A percentile compares a stretch with the other conserved stretches of the same genome.
These are phyloP conservation scores for Penicillium egyptiacum DNA, from an alignment of 495 filamentous ascomycete genomes.

Conservation along the genomic window DNA sequence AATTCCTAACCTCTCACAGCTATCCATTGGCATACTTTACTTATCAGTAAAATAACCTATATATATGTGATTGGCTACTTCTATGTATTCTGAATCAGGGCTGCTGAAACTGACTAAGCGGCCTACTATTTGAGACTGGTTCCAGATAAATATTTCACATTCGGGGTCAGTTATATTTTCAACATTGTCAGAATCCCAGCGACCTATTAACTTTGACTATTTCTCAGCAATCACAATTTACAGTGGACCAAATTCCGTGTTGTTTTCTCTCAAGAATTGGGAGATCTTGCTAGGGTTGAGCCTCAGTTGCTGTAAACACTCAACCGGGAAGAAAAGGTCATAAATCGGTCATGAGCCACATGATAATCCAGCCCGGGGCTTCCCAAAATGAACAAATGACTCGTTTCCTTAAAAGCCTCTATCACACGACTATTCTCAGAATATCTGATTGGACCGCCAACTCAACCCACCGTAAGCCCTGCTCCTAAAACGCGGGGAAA, in stretches of 20 bases:
- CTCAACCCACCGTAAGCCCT: slow-evolving; percentile 4
- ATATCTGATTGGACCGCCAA: not conserved
- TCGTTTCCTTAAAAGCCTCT: not conserved
- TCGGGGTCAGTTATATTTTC: not conserved
- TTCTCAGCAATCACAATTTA: not conserved
- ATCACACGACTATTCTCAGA: not conserved
- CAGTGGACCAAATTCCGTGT: not conserved
- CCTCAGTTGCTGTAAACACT: not conserved
- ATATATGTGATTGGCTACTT: not conserved
- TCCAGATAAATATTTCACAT: not conserved
- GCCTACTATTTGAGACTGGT: not conserved
- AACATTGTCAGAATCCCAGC: not conserved
- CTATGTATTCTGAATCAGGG: not conserved
- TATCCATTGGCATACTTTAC: not conserved
- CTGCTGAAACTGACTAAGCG: not conserved
- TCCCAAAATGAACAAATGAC: not conserved
- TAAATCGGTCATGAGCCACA: not conserved
- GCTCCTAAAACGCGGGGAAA: slow-evolving; percentile 2
- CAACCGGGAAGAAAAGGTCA: not conserved
- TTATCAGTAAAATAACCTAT: not conserved
- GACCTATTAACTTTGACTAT: not conserved
- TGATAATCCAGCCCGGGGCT: not conserved
- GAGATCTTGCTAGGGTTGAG: not conserved
- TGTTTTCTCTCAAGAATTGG: not conserved
- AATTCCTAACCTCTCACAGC: not conserved